Percentiles rank a stretch among this genome's conserved stretches.
Conservation (phyloP, 108 stramenopile species). For the Cyclotella atomus region DNA sequence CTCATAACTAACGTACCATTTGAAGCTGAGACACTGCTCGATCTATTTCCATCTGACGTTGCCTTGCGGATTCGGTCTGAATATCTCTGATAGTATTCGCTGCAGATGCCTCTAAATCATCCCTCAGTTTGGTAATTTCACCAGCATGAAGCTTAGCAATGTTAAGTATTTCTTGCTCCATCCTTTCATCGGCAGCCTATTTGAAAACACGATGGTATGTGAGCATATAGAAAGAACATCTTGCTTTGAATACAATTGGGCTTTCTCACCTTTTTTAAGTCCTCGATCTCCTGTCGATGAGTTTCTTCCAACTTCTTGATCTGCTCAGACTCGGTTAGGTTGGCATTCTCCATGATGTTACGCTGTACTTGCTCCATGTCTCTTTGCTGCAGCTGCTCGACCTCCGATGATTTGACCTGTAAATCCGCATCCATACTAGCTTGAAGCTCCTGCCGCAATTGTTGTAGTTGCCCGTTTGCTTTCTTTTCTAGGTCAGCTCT, state of each 20-base stretch:
- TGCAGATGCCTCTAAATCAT: constrained; percentile 24
- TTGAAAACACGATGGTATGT: no score
- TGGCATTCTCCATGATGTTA: constrained; percentile 13
- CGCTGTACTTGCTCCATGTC: constrained; percentile 22
- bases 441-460: not conserved
- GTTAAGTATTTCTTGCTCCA: constrained; percentile 34
- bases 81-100: constrained; percentile 33
- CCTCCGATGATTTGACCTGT: not conserved
- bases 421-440: not conserved
- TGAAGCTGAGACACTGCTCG: constrained; percentile 8
- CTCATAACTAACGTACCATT: no score
- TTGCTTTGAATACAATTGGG: no score
- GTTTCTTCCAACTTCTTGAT: constrained; percentile 3
- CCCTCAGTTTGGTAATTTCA: constrained; percentile 35
- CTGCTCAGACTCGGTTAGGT: constrained; percentile 7
- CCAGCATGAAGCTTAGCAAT: constrained; percentile 35
- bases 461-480: not conserved
- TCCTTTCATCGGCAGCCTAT: constrained; percentile 14
- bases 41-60: constrained; percentile 18
- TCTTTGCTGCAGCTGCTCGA: constrained; percentile 14
- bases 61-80: constrained; percentile 13
- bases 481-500: constrained; percentile 12
- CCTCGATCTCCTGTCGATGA: constrained; percentile 22
- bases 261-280: no score
- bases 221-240: no score